phyloP scores from a whole-genome alignment of 148 eudicot species.

The Salicornia ramosissima region DNA sequence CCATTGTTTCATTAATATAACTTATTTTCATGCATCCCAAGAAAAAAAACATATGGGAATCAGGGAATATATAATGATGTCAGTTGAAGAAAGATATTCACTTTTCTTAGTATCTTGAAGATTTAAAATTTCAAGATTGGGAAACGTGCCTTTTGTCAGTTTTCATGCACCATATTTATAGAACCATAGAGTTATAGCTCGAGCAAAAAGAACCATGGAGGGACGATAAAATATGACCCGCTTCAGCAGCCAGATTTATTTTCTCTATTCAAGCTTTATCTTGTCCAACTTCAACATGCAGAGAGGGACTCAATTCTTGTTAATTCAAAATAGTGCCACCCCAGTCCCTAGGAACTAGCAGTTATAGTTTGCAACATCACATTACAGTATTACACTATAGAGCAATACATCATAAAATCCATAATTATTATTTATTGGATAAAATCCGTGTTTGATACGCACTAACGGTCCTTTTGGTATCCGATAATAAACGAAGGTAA shows the following conservation, averaged over 20 bases:
- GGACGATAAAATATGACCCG: neutral
- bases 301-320: neutral
- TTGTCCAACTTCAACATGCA: neutral
- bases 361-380: neutral
- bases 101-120: neutral
- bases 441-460: too few relatives aligned
- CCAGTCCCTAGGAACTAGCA: neutral
- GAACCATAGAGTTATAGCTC: neutral
- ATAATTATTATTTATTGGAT: too few relatives aligned
- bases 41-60: too few relatives aligned
- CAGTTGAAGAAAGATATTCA: too few relatives aligned
- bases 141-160: neutral
- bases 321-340: neutral
- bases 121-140: neutral
- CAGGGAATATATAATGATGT: too few relatives aligned
- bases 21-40: constrained; percentile 5
- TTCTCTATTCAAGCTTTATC: neutral
- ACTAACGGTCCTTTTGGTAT: too few relatives aligned
- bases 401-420: neutral
- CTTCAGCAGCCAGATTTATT: neutral
- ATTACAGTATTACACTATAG: neutral
- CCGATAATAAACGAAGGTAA: too few relatives aligned
- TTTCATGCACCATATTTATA: neutral
- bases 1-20: neutral
- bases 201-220: neutral